Percentiles rank a stretch among this genome's conserved stretches.
Conservation (phyloP, 2,329 filamentous ascomycete genomes). For the Fusarium chaquense region DNA sequence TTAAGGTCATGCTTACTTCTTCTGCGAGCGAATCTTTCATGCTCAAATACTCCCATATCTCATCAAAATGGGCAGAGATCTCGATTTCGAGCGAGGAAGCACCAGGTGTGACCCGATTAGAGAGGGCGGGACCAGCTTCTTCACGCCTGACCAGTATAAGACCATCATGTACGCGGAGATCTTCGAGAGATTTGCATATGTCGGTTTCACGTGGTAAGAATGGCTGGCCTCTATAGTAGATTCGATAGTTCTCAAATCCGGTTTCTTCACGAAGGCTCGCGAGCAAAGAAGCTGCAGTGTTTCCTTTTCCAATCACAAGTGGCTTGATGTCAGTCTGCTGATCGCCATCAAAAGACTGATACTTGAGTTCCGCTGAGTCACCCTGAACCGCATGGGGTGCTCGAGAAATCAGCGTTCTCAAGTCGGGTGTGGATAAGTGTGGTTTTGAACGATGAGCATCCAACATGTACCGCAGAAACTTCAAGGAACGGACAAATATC, state of each 20-base stretch:
- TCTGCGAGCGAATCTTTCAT: conserved; percentile 76
- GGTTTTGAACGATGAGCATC: conserved; percentile 72
- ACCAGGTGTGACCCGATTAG: conserved; percentile 61
- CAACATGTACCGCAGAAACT: conserved; percentile 76
- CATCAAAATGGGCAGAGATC: conserved; percentile 83
- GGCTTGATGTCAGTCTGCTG: conserved; percentile 69
- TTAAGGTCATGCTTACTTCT: conserved; percentile 62
- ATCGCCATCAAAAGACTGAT: conserved; percentile 77
- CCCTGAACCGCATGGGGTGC: conserved; percentile 68
- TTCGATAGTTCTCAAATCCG: conserved; percentile 79
- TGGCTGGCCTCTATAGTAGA: conserved; percentile 77
- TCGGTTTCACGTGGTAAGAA: conserved; percentile 71
- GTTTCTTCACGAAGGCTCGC: conserved; percentile 75
- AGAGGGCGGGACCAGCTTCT: conserved; percentile 58
- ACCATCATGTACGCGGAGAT: conserved; percentile 74
- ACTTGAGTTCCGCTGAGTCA: conserved; percentile 74
- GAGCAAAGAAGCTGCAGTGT: conserved; percentile 77
- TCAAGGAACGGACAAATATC: conserved; percentile 75
- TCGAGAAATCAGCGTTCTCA: conserved; percentile 65
- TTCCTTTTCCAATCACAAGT: conserved; percentile 75
- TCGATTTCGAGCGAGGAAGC: conserved; percentile 78
- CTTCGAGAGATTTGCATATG: conserved; percentile 71
- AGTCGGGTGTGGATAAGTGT: conserved; percentile 69
- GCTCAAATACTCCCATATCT: conserved; percentile 84
- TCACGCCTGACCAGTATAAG: conserved; percentile 75